A percentile compares a stretch with the other conserved stretches of the same genome.
Evolutionary conservation across 306 rosid species (phyloP).

Genomic region (Acacia acuminata): DNA sequence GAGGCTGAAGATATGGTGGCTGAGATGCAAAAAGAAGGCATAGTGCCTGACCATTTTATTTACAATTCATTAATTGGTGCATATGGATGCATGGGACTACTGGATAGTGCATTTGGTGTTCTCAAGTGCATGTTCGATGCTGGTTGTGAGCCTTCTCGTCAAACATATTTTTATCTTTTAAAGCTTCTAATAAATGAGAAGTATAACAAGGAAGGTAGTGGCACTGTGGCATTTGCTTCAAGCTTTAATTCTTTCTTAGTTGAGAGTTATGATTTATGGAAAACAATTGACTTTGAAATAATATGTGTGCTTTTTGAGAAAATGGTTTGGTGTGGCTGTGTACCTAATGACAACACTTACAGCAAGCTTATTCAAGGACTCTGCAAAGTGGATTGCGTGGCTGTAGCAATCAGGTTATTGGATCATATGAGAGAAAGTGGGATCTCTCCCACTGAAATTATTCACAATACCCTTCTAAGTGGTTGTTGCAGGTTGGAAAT

Average conservation of each 20-base stretch:
- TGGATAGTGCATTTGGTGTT: slow-evolving; percentile 66
- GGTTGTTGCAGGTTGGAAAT: slow-evolving; percentile 60
- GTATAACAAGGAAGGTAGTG: slow-evolving; percentile 26
- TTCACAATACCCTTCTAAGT: slow-evolving; percentile 60
- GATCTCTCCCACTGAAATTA: slow-evolving; percentile 54
- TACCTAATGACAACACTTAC: slow-evolving; percentile 64
- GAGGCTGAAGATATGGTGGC: slow-evolving; percentile 67
- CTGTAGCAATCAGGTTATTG: slow-evolving; percentile 51
- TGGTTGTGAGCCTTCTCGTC: slow-evolving; percentile 69
- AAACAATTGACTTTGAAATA: slow-evolving; percentile 55
- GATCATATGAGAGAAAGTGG: slow-evolving; percentile 60
- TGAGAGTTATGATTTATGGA: slow-evolving; percentile 58
- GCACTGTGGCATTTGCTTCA: slow-evolving; percentile 32
- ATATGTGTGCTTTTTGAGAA: slow-evolving; percentile 55
- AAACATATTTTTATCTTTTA: slow-evolving; percentile 58
- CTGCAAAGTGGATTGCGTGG: slow-evolving; percentile 58
- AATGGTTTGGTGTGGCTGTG: slow-evolving; percentile 65
- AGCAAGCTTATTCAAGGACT: slow-evolving; percentile 69
- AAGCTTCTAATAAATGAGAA: slow-evolving; percentile 58
- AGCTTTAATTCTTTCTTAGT: slow-evolving; percentile 33
- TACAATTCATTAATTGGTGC: slow-evolving; percentile 60
- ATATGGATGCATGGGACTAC: slow-evolving; percentile 61
- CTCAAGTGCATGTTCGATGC: slow-evolving; percentile 64
- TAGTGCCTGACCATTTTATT: slow-evolving; percentile 58
- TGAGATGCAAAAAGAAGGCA: slow-evolving; percentile 62